phyloP scores from a whole-genome alignment of 768 basidiomycete species.

The Russula sp. region DNA sequence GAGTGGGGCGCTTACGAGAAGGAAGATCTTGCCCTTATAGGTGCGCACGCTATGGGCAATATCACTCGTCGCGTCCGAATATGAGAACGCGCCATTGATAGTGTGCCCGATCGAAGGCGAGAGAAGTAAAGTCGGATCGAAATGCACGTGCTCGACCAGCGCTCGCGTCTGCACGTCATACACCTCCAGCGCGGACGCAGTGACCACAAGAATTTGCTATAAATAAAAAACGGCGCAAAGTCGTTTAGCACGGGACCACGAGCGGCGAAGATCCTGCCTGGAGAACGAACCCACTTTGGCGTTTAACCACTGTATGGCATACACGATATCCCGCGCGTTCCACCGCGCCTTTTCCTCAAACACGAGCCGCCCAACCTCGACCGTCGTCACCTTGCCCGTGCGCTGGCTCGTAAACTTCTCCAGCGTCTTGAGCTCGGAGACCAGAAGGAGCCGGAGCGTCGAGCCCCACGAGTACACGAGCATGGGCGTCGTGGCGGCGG shows the following conservation, averaged over 20 bases:
- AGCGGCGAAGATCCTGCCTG: not conserved
- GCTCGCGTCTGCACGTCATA: slow-evolving; percentile 55
- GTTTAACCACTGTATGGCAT: slow-evolving; percentile 86
- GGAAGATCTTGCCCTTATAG: slow-evolving; percentile 88
- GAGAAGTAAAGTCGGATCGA: slow-evolving; percentile 51
- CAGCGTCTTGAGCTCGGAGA: slow-evolving; percentile 53
- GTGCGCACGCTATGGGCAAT: slow-evolving; percentile 66
- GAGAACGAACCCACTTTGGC: slow-evolving; percentile 60
- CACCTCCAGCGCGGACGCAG: slow-evolving; percentile 52
- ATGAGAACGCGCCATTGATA: slow-evolving; percentile 39
- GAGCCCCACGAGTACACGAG: slow-evolving; percentile 86
- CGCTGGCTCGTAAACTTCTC: slow-evolving; percentile 47
- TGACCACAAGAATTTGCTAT: slow-evolving; percentile 68
- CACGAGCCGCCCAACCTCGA: slow-evolving; percentile 59
- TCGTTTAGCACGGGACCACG: not conserved
- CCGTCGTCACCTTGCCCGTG: slow-evolving; percentile 51
- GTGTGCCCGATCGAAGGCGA: slow-evolving; percentile 48
- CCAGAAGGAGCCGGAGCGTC: slow-evolving; percentile 54
- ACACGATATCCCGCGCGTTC: slow-evolving; percentile 54
- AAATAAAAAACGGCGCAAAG: not conserved
- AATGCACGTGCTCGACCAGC: slow-evolving; percentile 55
- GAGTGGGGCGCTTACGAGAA: slow-evolving; percentile 57
- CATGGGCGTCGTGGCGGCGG: slow-evolving; percentile 46
- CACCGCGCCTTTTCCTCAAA: slow-evolving; percentile 58
- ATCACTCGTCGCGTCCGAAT: slow-evolving; percentile 45